These are phyloP conservation scores for Fusarium sublunatum DNA, from an alignment of 2,329 filamentous ascomycete species.

Conservation along the genomic window DNA sequence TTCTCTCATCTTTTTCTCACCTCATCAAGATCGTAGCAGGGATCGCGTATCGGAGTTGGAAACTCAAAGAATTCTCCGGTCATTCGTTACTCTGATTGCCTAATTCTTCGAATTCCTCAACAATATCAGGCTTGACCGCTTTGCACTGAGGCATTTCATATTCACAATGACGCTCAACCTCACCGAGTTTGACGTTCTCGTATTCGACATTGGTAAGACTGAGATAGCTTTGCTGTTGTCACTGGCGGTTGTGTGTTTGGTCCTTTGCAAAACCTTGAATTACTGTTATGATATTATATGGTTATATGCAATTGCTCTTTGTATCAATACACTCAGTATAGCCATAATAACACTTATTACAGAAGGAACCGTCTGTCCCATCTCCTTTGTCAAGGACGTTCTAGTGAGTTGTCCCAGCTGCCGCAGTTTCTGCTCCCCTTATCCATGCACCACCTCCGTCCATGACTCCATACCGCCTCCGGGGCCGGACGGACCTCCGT, in stretches of 20 bases:
- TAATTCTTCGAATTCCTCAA: slow-evolving; percentile 17
- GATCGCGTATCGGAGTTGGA: slow-evolving; percentile 20
- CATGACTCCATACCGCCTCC: slow-evolving; percentile 28
- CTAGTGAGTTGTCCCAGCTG: slow-evolving; percentile 68
- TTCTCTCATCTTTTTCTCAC: slow-evolving; percentile 1
- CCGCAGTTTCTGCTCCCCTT: slow-evolving; percentile 34
- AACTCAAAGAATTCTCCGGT: slow-evolving; percentile 10
- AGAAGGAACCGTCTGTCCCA: slow-evolving; percentile 87
- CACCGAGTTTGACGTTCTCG: slow-evolving; percentile 48
- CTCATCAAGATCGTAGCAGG: slow-evolving; percentile 29
- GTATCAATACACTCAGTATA: slow-evolving; percentile 30
- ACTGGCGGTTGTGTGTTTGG: slow-evolving; percentile 7
- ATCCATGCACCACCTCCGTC: slow-evolving; percentile 28
- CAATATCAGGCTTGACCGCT: slow-evolving; percentile 35
- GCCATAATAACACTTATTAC: slow-evolving; percentile 39
- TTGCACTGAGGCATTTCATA: slow-evolving; percentile 20
- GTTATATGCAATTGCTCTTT: slow-evolving; percentile 11
- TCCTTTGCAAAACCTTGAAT: slow-evolving; percentile 3
- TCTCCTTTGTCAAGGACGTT: slow-evolving; percentile 85
- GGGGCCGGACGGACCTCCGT: slow-evolving; percentile 42
- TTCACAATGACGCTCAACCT: slow-evolving; percentile 44
- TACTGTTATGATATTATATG: slow-evolving; percentile 9
- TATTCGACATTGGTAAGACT: slow-evolving; percentile 54
- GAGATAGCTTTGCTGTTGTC: slow-evolving; percentile 15
- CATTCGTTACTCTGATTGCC: slow-evolving; percentile 8